A percentile compares a stretch with the other conserved stretches of the same genome.
These are phyloP conservation scores for Candida broadrunensis DNA, from an alignment of 805 yeast genomes.

Conservation along the genomic window DNA sequence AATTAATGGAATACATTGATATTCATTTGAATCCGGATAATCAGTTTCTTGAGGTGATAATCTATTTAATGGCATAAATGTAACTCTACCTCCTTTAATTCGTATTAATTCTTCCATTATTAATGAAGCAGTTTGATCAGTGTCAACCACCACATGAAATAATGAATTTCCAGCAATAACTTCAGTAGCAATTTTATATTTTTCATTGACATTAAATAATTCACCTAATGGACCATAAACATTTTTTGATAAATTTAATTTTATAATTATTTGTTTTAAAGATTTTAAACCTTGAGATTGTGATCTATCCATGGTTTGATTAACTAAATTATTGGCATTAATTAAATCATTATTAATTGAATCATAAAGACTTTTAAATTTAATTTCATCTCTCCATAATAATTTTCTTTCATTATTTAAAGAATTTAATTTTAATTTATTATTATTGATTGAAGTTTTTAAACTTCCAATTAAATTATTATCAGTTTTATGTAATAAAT, in stretches of 20 bases:
- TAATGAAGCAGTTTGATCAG: slow-evolving; percentile 75
- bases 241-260: slow-evolving; percentile 53
- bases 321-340: slow-evolving; percentile 56
- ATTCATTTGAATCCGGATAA: slow-evolving; percentile 58
- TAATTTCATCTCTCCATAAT: slow-evolving; percentile 78
- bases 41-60: slow-evolving; percentile 32
- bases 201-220: slow-evolving; percentile 73
- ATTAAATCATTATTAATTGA: slow-evolving; percentile 54
- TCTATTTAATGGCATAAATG: slow-evolving; percentile 87
- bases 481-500: slow-evolving; percentile 8
- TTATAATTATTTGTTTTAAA: slow-evolving; percentile 59
- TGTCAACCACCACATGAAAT: slow-evolving; percentile 87
- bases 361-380: slow-evolving; percentile 52
- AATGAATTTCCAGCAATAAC: slow-evolving; percentile 84
- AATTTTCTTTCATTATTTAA: slow-evolving; percentile 66
- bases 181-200: slow-evolving; percentile 83
- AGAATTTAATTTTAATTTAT: slow-evolving; percentile 40
- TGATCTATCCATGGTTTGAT: slow-evolving; percentile 73
- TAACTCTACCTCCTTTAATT: slow-evolving; percentile 76
- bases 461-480: slow-evolving; percentile 6
- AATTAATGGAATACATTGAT: slow-evolving; percentile 72
- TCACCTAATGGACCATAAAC: slow-evolving; percentile 89
- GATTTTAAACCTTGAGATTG: slow-evolving; percentile 68
- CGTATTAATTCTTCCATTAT: slow-evolving; percentile 74
- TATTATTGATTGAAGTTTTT: slow-evolving; percentile 31